Evolutionary conservation across 805 yeast genomes (phyloP), one percentile per base, ranked within the genome.

Genomic region (Pichia cabralensis): DNA sequence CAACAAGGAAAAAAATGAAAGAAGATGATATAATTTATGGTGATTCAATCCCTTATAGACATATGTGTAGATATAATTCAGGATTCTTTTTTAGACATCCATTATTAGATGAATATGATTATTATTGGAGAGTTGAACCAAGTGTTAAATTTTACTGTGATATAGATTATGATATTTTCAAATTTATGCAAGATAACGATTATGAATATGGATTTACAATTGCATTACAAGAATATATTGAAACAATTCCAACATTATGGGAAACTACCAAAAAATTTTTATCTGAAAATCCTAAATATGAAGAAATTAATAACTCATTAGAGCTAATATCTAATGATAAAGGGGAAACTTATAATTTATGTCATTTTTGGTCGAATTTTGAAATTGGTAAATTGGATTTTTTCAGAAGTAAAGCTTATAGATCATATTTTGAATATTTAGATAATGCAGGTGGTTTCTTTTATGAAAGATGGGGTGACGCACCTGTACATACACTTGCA

Each of bases 121-220:
- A 79, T 69, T 86, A 86, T 66, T 86, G 96, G 96, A 75, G 96
- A 61, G 94, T 86, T 36, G 96, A 86, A 59, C 95, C 96, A 14
- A 82, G 76, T 53, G 71, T 81, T 54, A 71, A 72, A 56, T 71
- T 85, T 48, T 78, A 65, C 60, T 85, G 95, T 66, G 95, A 86
- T 58, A 64, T 86, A 39, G 75, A 78, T 50, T 80, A 76, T 57
- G 94, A 82, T 56, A 64, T 80, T 21, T 84, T 84, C 72, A 75
- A 78, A 59, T 83, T 67, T 58, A 82, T 84, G 94, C 65, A 69
- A 45, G 89, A 81, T 44, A 78, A 80, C 52, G 62, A 71, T 45
- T 80, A 80, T 61, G 69, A 65, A 44, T 84, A 84, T 50, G 81
- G 81, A 5, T 84, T 79, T 61, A 77, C 94, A 26, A 80, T 84